A percentile compares a stretch with the other conserved stretches of the same genome.
phyloP scores from a whole-genome alignment of 208 protist species.

The Trypanosoma avium region DNA sequence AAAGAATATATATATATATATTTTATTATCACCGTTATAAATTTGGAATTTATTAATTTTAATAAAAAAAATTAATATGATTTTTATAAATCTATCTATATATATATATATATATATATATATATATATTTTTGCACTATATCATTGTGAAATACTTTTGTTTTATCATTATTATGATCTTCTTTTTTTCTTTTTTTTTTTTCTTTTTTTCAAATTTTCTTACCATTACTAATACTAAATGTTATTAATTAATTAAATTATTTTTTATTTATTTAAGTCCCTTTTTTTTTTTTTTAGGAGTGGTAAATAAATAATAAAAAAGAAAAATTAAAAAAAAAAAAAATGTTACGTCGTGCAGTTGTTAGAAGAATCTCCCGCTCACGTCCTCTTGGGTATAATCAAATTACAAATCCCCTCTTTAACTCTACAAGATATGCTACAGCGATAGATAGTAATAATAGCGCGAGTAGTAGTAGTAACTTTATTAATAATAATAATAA shows the following conservation, averaged over 20 bases:
- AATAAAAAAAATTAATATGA: too few species aligned
- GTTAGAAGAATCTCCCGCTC: background rate
- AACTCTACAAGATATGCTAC: background rate
- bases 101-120: too few species aligned
- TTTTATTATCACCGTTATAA: too few species aligned
- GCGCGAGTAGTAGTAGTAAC: background rate
- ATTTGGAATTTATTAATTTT: too few species aligned
- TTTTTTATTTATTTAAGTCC: too few species aligned
- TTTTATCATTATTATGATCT: background rate
- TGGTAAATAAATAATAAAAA: background rate
- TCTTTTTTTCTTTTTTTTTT: background rate
- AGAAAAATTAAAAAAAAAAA: background rate
- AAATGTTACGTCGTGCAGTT: conserved; percentile 44
- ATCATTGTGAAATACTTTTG: background rate
- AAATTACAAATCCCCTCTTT: background rate
- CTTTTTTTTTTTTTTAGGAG: too few species aligned
- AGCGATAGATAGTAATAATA: background rate
- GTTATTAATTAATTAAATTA: conserved; percentile 1
- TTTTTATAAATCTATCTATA: too few species aligned
- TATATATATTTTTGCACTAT: conserved; percentile 8
- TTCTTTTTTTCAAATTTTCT: background rate
- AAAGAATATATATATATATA: background rate
- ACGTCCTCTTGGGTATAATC: background rate
- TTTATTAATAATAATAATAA: background rate
- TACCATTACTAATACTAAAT: conserved; percentile 2